Evolutionary conservation across 805 yeast species (phyloP).

Genomic region (Candida easanensis): DNA sequence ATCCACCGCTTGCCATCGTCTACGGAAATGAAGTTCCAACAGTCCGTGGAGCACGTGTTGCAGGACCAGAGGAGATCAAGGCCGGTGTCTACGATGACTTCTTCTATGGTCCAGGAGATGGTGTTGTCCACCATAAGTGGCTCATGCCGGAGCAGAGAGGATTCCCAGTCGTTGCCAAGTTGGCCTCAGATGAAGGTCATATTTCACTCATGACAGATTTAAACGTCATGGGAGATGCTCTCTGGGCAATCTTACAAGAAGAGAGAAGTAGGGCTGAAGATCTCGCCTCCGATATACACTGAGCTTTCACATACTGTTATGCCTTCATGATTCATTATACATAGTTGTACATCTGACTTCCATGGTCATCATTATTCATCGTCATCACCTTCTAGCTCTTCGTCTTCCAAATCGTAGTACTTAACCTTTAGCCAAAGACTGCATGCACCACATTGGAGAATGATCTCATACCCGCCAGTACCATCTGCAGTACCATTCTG

Average conservation of each 20-base stretch:
- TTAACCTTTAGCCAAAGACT: slow-evolving; percentile 81
- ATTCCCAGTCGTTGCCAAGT: slow-evolving; percentile 67
- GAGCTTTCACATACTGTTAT: too few species aligned
- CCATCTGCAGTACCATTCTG: slow-evolving; percentile 45
- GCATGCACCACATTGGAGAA: slow-evolving; percentile 80
- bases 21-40: slow-evolving; percentile 85
- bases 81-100: slow-evolving; percentile 75
- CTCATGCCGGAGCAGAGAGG: slow-evolving; percentile 76
- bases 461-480: slow-evolving; percentile 58
- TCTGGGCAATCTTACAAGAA: slow-evolving; percentile 59
- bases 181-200: slow-evolving; percentile 69
- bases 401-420: slow-evolving; percentile 48
- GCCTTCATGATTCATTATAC: slow-evolving; percentile 2
- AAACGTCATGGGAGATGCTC: slow-evolving; percentile 67
- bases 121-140: slow-evolving; percentile 83
- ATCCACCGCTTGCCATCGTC: slow-evolving; percentile 83
- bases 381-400: slow-evolving; percentile 7
- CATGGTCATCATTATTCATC: neutral
- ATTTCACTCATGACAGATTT: slow-evolving; percentile 76
- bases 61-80: slow-evolving; percentile 56
- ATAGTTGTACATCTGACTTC: neutral
- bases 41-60: slow-evolving; percentile 74
- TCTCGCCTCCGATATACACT: too few species aligned
- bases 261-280: slow-evolving; percentile 34
- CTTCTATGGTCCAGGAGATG: slow-evolving; percentile 89